Evolutionary conservation across 148 eudicot species (phyloP), one percentile per base, ranked within the genome.

Genomic region (Rhododendron mucronatum): DNA sequence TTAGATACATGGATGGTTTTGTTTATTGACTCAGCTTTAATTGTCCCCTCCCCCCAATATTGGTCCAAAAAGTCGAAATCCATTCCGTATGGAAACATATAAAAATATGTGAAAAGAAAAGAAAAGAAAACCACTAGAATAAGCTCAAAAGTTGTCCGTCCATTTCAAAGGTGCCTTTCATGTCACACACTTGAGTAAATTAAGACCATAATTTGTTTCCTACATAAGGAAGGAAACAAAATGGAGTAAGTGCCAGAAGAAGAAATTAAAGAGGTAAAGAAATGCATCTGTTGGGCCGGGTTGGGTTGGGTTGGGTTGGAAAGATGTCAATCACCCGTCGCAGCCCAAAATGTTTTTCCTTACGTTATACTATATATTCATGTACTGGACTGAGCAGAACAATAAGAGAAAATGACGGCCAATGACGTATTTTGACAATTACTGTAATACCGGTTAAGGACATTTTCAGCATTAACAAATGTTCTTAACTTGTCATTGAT

Each of bases 31-130:
- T 88, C 82, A 86, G 91, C 41, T 55, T 82, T n/a, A n/a, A n/a
- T n/a, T 86, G 39, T 83, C 81, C 33, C 44, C 50, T 0, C n/a
- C 74, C 50, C 71, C 35, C 35, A 33, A 33, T 33, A 86, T 88
- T 85, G 90, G 90, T 73, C 83, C 57, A 41, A 82, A 86, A 86
- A 88, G 90, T 90, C 87, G 92, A 90, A 90, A 50, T 73, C 59
- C 86, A 81, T 39, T 67, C 61, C 57, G 48, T 79, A 28, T 63
- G 35, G 33, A 20, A n/a, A 80, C 48, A 8, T 84, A 84, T 39
- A 39, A 39, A 12, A 71, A 77, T 53, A 85, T 0, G 55, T 41
- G 45, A 41, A 6, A 41, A 41, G 44, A 41, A 41, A 41, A 41
- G 45, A 41, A 6, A 41, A 41, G 71, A 87, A 3, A 63, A 83